Evolutionary conservation across 2,329 filamentous ascomycete species (phyloP).

Genomic region (Penicillium sp.): DNA sequence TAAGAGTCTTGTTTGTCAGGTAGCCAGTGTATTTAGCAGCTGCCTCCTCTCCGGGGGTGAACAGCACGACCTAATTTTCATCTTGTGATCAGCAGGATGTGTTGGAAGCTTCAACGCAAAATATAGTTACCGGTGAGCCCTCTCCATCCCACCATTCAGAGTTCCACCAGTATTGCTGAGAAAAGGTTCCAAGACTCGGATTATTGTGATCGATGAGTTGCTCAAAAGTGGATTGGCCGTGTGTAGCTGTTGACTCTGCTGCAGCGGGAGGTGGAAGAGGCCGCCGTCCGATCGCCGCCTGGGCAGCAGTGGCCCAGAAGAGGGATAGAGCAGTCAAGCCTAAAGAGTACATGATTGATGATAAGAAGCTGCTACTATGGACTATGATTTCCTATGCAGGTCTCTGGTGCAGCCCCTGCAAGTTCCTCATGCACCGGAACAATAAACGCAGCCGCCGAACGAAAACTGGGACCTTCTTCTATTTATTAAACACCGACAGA

Average conservation of each 20-base stretch:
- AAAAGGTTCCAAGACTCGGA: slow-evolving; percentile 53
- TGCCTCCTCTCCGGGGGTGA: slow-evolving; percentile 52
- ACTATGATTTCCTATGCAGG: not conserved
- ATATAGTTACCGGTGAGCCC: slow-evolving; percentile 47
- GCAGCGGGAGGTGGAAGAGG: slow-evolving; percentile 13
- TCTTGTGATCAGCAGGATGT: not conserved
- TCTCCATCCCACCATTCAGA: slow-evolving; percentile 51
- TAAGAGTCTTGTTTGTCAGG: slow-evolving; percentile 48
- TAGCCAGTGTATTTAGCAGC: slow-evolving; percentile 49
- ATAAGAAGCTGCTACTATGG: not conserved
- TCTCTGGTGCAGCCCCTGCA: not conserved
- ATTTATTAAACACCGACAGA: not conserved
- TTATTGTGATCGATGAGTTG: slow-evolving; percentile 58
- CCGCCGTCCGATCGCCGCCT: slow-evolving; percentile 7
- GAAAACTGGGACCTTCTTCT: not conserved
- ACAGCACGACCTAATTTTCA: slow-evolving; percentile 42
- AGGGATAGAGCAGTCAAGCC: not conserved
- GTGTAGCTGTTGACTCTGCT: not conserved
- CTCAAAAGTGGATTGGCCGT: slow-evolving; percentile 40
- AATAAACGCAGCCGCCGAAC: not conserved
- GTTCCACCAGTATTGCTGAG: slow-evolving; percentile 53
- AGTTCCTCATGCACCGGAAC: not conserved
- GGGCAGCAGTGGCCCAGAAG: slow-evolving; percentile 6
- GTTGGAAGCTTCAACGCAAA: not conserved
- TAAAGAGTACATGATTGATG: not conserved